phyloP scores from a whole-genome alignment of 805 yeast species.

The Candida sphagnicola region DNA sequence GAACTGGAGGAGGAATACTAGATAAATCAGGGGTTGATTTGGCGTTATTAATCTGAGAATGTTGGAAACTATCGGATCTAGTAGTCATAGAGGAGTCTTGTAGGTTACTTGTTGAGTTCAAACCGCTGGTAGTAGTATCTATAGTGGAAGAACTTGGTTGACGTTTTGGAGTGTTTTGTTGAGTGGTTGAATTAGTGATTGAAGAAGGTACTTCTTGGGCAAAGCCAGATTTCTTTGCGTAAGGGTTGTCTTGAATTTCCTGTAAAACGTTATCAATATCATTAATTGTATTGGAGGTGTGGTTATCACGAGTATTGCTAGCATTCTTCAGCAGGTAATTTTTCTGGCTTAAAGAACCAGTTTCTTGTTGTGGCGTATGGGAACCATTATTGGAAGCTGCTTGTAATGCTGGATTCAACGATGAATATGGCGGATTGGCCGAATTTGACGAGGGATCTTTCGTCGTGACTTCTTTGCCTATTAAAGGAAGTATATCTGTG shows the following conservation, averaged over 20 bases:
- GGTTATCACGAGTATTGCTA: not conserved
- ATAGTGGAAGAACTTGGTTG: not conserved
- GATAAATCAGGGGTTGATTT: not conserved
- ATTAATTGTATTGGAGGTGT: slow-evolving; percentile 28
- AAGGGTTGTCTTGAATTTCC: slow-evolving; percentile 43
- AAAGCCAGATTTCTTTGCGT: not conserved
- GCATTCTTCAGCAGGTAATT: not conserved
- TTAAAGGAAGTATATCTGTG: no score
- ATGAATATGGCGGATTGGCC: no score
- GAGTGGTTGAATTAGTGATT: not conserved
- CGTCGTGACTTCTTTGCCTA: no score
- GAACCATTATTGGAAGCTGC: no score
- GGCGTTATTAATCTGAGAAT: not conserved
- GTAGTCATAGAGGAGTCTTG: not conserved
- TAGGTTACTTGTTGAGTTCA: not conserved
- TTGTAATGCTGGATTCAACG: no score
- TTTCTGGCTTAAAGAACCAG: not conserved
- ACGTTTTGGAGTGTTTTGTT: not conserved
- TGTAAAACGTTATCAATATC: slow-evolving; percentile 73
- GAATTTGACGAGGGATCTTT: no score
- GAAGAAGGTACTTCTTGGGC: not conserved
- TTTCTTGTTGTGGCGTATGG: not conserved
- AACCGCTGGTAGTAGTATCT: not conserved
- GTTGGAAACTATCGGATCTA: not conserved
- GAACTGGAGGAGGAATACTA: not conserved